These are phyloP conservation scores for Simplicillium sp. DNA, from an alignment of 2,329 filamentous ascomycete species.

Conservation along the genomic window DNA sequence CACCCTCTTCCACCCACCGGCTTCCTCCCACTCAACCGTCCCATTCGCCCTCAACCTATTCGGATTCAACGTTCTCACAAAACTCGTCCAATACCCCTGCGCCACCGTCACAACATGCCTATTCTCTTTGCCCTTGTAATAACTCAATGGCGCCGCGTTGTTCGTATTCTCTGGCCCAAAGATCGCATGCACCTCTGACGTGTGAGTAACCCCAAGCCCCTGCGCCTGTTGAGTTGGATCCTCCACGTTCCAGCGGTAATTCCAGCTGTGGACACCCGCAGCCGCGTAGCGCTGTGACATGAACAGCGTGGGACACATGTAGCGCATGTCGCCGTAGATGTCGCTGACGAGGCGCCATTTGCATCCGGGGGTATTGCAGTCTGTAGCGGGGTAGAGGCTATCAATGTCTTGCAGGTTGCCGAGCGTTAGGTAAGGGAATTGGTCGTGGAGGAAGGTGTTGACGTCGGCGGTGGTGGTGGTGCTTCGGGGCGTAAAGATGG, in stretches of 20 bases:
- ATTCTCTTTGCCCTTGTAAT: slow-evolving; percentile 33
- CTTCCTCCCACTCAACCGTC: background rate
- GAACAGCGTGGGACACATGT: slow-evolving; percentile 10
- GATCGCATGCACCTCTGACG: slow-evolving; percentile 52
- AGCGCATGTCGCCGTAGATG: slow-evolving; percentile 12
- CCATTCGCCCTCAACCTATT: slow-evolving; percentile 41
- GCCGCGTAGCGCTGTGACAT: slow-evolving; percentile 12
- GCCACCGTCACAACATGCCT: slow-evolving; percentile 44
- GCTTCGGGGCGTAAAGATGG: slow-evolving; percentile 13
- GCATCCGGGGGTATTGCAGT: slow-evolving; percentile 9
- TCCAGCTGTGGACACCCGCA: slow-evolving; percentile 39
- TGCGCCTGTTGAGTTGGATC: slow-evolving; percentile 25
- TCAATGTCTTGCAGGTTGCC: slow-evolving; percentile 11
- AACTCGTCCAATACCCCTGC: slow-evolving; percentile 61
- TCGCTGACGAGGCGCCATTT: slow-evolving; percentile 15
- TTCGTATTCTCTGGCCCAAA: slow-evolving; percentile 50
- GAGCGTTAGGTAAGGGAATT: slow-evolving; percentile 10
- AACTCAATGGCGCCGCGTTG: slow-evolving; percentile 38
- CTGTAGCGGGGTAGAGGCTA: slow-evolving; percentile 12
- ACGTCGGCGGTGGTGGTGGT: slow-evolving; percentile 14
- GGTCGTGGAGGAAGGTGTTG: slow-evolving; percentile 10
- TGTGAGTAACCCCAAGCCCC: slow-evolving; percentile 55
- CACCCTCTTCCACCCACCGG: background rate
- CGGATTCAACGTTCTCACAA: slow-evolving; percentile 53
- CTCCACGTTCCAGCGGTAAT: slow-evolving; percentile 49